A percentile compares a stretch with the other conserved stretches of the same genome.
These are phyloP conservation scores for Neurospora terricola DNA, from an alignment of 495 filamentous ascomycete genomes.

Conservation along the genomic window DNA sequence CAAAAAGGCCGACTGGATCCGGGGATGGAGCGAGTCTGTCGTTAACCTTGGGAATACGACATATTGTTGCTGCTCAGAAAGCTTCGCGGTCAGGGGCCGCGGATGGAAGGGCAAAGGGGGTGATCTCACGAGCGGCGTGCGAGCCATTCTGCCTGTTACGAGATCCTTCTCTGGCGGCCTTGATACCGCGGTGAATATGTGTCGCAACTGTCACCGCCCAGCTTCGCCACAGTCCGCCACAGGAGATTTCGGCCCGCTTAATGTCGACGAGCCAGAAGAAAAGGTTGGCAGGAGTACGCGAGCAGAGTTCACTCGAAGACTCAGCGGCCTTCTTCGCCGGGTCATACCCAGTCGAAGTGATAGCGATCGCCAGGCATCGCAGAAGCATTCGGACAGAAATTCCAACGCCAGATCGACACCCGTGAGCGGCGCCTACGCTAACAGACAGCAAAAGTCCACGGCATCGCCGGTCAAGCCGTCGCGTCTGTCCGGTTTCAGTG, in stretches of 20 bases:
- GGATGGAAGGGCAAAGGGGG: conserved; percentile 9
- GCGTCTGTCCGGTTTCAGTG: background rate
- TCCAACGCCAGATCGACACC: background rate
- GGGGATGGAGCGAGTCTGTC: conserved; percentile 22
- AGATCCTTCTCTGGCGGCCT: background rate
- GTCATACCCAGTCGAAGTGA: conserved; percentile 8
- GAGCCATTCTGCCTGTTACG: conserved; percentile 5
- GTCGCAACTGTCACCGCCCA: conserved; percentile 14
- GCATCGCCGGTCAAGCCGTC: background rate
- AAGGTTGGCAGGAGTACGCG: background rate
- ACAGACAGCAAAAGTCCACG: conserved; percentile 2
- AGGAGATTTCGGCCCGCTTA: background rate
- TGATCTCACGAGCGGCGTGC: conserved; percentile 10
- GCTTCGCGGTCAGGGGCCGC: background rate
- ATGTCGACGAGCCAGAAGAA: background rate
- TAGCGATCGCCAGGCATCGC: background rate
- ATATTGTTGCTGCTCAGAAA: conserved; percentile 22
- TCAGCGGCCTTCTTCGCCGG: conserved; percentile 11
- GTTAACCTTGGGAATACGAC: conserved; percentile 12
- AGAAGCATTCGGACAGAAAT: conserved; percentile 2
- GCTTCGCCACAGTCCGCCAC: conserved; percentile 5
- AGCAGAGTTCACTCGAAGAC: conserved; percentile 3
- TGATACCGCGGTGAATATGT: conserved; percentile 6
- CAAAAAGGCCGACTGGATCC: conserved; percentile 26
- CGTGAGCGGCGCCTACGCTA: conserved; percentile 2